Percentiles rank a stretch among this genome's conserved stretches.
Conservation (phyloP, 1,139 yeast genomes). For the Pichia sp. region DNA sequence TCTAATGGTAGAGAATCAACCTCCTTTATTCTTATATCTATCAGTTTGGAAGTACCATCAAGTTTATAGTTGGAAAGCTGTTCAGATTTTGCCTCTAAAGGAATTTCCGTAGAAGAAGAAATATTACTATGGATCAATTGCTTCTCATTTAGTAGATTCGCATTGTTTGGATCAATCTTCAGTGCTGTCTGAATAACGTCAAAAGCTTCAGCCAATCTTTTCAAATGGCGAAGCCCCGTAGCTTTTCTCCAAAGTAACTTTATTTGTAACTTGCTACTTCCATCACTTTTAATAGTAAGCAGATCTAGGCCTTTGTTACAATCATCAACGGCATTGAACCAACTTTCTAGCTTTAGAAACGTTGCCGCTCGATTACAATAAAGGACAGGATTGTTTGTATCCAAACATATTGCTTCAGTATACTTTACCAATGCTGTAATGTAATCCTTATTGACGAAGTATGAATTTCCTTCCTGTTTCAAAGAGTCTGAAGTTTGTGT, state of each 20-base stretch:
- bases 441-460: conserved; percentile 49
- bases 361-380: conserved; percentile 79
- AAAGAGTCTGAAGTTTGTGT: conserved; percentile 2
- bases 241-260: conserved; percentile 59
- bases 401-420: conserved; percentile 54
- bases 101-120: no score
- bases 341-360: conserved; percentile 47
- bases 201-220: conserved; percentile 31
- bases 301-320: conserved; percentile 49
- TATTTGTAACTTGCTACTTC: conserved; percentile 16
- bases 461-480: conserved; percentile 54
- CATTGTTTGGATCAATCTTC: conserved; percentile 38
- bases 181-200: conserved; percentile 38
- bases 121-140: conserved; percentile 6
- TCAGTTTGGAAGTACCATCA: no score
- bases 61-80: no score
- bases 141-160: conserved; percentile 18
- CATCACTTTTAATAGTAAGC: conserved; percentile 3
- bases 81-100: not conserved
- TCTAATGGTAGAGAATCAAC: conserved; percentile 7
- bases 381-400: conserved; percentile 52
- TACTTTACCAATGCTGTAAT: conserved; percentile 55
- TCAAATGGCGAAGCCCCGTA: conserved; percentile 35
- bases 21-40: not conserved
- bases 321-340: conserved; percentile 52